These are phyloP conservation scores for Talaromyces funiculosus DNA, from an alignment of 2,329 filamentous ascomycete genomes.

Conservation along the genomic window DNA sequence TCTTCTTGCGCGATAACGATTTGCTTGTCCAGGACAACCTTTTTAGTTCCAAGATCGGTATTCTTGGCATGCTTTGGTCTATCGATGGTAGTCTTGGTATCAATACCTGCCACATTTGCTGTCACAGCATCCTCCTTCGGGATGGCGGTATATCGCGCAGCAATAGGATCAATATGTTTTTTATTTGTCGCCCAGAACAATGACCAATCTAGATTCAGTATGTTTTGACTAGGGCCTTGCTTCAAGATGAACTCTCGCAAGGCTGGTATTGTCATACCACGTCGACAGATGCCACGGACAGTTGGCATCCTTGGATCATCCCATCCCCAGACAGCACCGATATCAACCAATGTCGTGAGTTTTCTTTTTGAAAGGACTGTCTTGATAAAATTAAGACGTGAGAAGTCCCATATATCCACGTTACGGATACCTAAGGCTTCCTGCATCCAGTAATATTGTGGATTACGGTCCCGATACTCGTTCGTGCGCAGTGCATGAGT, in stretches of 20 bases:
- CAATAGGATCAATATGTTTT: constrained; percentile 72
- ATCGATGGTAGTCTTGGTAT: too few relatives aligned
- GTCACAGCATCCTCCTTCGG: too few relatives aligned
- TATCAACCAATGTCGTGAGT: too few relatives aligned
- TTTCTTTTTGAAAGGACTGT: constrained; percentile 48
- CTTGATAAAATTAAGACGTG: constrained; percentile 47
- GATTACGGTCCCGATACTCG: constrained; percentile 50
- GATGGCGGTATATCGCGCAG: too few relatives aligned
- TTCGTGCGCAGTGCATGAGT: constrained; percentile 61
- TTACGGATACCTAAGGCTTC: constrained; percentile 41
- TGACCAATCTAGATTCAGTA: constrained; percentile 47
- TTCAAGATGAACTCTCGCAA: constrained; percentile 46
- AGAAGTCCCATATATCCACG: constrained; percentile 48
- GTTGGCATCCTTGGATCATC: constrained; percentile 48
- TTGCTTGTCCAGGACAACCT: neutral
- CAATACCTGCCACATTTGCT: too few relatives aligned
- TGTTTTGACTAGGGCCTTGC: constrained; percentile 45
- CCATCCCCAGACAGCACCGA: constrained; percentile 46
- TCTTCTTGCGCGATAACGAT: neutral
- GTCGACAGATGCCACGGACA: constrained; percentile 44
- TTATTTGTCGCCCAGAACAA: constrained; percentile 60
- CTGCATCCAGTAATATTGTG: constrained; percentile 48
- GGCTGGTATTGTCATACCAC: constrained; percentile 45
- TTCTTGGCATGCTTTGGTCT: neutral
- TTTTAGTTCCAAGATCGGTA: neutral